A percentile compares a stretch with the other conserved stretches of the same genome.
These are phyloP conservation scores for Aspergillus sclerotioniger DNA, from an alignment of 495 filamentous ascomycete species.

Conservation along the genomic window DNA sequence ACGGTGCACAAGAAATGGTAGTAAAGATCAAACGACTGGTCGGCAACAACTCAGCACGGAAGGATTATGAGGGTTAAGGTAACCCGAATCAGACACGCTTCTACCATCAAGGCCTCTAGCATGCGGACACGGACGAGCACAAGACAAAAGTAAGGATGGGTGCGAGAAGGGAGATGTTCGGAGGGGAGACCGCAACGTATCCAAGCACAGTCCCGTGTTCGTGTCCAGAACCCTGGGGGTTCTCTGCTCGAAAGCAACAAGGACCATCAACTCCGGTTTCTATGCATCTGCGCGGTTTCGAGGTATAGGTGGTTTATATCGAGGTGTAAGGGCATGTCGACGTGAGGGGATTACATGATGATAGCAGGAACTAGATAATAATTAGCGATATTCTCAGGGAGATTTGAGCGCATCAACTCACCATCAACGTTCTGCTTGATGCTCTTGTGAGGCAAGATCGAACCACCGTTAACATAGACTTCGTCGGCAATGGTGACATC, in stretches of 20 bases:
- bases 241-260: slow-evolving; percentile 27
- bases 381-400: slow-evolving; percentile 1
- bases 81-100: slow-evolving; percentile 11
- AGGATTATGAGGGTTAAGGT: slow-evolving; percentile 15
- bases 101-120: slow-evolving; percentile 29
- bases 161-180: slow-evolving; percentile 22
- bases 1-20: slow-evolving; percentile 8
- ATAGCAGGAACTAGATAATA: slow-evolving; percentile 65
- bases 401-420: slow-evolving; percentile 37
- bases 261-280: slow-evolving; percentile 43
- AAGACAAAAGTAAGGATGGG: slow-evolving; percentile 16
- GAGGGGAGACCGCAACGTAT: slow-evolving; percentile 5
- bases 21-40: slow-evolving; percentile 18
- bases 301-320: slow-evolving; percentile 16
- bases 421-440: slow-evolving; percentile 98
- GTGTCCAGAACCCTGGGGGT: slow-evolving; percentile 10
- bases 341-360: slow-evolving; percentile 67
- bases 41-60: slow-evolving; percentile 7
- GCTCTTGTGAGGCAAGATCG: slow-evolving; percentile 95
- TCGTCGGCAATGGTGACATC: slow-evolving; percentile 99
- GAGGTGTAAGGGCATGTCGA: slow-evolving; percentile 33
- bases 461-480: slow-evolving; percentile 97
- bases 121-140: slow-evolving; percentile 6
- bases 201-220: slow-evolving; percentile 4
- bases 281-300: slow-evolving; percentile 38